Base-by-base conservation (phyloP, 345 rosid species). In the Brassica cretica region DNA sequence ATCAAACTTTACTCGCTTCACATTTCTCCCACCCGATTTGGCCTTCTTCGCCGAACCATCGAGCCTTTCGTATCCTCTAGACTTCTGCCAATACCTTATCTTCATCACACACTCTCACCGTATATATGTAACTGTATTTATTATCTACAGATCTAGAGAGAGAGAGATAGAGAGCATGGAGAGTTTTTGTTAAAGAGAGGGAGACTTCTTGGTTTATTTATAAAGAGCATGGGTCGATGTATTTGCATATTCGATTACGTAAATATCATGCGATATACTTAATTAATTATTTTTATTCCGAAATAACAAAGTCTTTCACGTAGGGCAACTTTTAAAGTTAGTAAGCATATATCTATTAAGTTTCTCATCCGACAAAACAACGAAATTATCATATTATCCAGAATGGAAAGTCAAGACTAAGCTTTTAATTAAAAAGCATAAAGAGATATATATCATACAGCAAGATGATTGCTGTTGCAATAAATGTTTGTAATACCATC, bases 21-120 rank as follows among this genome's bases (percentile, higher is more conserved):
- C 77, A 32, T 32, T 71, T 33, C 21, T 65, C 67, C 66, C 60
- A 66, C 68, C 64, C n/a, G 73, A 7, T 3, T 24, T 73, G 0
- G 25, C 14, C 64, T 68, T 78, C 65, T 61, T 78, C 33, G n/a
- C 27, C 33, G 82, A 69, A n/a, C 68, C 85, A 58, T 81, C 74
- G 2, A 88, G 64, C 74, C 85, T 83, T 78, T 83, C 71, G 89
- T 88, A 90, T 61, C 88, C 81, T 77, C 79, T 76, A 35, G 15
- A 32, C 72, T 81, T 77, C 33, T 75, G 70, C 89, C 87, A 90
- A 82, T 76, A 87, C 30, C 82, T 73, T 41, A 76, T 59, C 73
- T 76, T 76, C 80, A 80, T 66, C 33, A 51, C 30, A 11, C 62
- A 12, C 66, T 78, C 61, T 64, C 61, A 4, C 46, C 10, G 12